Evolutionary conservation across 176 grass and related monocot species (phyloP), one percentile per base, ranked within the genome.

Genomic region (Rhynchospora breviuscula): DNA sequence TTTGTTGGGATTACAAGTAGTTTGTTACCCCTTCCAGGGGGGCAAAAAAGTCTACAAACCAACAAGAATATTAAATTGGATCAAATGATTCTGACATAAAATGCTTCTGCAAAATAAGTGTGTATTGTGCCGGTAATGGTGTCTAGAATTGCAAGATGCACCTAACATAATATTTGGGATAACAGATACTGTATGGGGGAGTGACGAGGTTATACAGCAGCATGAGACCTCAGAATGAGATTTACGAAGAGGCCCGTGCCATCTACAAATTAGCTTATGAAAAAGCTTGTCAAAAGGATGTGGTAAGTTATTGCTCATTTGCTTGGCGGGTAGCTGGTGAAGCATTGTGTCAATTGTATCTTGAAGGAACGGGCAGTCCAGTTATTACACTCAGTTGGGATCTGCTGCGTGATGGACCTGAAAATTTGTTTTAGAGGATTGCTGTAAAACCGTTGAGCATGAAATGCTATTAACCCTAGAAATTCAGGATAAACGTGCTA

Each of bases 241-340:
- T 97, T 29, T 86, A 83, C 8, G 15, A 74, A 0, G 91, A 97
- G 18, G 91, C 86, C 35, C 83, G 86, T 18, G 67, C 85, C 0
- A 85, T 97, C 6, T 93, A 93, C 65, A 69, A 81, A 25, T 75
- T 93, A 7, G 86, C 75, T 10, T 97, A 91, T 46, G 58, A 81
- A 56, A 13, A 83, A 7, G 87, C 91, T 7, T 8, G 0, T 13
- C 4, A 15, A 10, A 7, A 14, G 0, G 58, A 53, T 0, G 43
- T 47, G 0, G 83, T 84, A 8, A 4, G 17, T 25, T 79, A 67
- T 65, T 95, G 90, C 15, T 79, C 81, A 54, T 91, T 92, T 71
- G 85, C 83, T 14, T 96, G 93, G 93, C 87, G 84, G 43, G 93
- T 96, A 15, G 93, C 89, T 0, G 90, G 93, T 6, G 65, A 22